phyloP scores from a whole-genome alignment of 2,329 filamentous ascomycete species.

The Lithohypha guttulata region DNA sequence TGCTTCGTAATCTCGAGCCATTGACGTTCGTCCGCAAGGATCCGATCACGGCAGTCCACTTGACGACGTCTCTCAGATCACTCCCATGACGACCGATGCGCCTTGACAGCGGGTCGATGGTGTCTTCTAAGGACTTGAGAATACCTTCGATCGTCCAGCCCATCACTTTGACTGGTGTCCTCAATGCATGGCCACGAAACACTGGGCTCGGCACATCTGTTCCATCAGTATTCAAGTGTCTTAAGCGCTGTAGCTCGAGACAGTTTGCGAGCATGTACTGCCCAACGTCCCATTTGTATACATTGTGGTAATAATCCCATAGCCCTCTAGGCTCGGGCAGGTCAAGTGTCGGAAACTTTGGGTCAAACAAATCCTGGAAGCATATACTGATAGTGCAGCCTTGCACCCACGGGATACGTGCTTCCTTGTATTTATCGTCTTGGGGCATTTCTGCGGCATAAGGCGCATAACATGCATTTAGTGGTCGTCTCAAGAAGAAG shows the following conservation, averaged over 20 bases:
- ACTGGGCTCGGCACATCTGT: neutral
- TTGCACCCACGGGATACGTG: constrained; percentile 21
- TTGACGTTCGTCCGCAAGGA: constrained; percentile 1
- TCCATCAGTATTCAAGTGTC: neutral
- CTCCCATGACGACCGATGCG: constrained; percentile 14
- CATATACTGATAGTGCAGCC: constrained; percentile 23
- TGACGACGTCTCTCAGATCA: constrained; percentile 18
- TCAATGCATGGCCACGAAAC: neutral
- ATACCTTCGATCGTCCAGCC: constrained; percentile 13
- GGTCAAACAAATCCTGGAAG: constrained; percentile 27
- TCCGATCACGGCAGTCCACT: constrained; percentile 15
- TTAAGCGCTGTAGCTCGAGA: constrained; percentile 17
- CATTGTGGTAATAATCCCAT: constrained; percentile 21
- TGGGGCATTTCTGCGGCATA: constrained; percentile 14
- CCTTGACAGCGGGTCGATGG: constrained; percentile 16
- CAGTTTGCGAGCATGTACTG: constrained; percentile 16
- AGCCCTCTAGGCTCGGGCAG: constrained; percentile 18
- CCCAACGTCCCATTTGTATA: constrained; percentile 17
- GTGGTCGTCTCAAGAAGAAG: constrained; percentile 23
- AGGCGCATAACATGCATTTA: constrained; percentile 25
- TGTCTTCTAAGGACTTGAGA: constrained; percentile 15
- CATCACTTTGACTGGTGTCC: constrained; percentile 2
- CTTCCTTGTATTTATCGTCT: constrained; percentile 18
- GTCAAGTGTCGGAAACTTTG: constrained; percentile 23
- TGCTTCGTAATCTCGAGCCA: constrained; percentile 2